A percentile compares a stretch with the other conserved stretches of the same genome.
Evolutionary conservation across 164 flowering plant species (phyloP).

Genomic region (Vitis cinerea): DNA sequence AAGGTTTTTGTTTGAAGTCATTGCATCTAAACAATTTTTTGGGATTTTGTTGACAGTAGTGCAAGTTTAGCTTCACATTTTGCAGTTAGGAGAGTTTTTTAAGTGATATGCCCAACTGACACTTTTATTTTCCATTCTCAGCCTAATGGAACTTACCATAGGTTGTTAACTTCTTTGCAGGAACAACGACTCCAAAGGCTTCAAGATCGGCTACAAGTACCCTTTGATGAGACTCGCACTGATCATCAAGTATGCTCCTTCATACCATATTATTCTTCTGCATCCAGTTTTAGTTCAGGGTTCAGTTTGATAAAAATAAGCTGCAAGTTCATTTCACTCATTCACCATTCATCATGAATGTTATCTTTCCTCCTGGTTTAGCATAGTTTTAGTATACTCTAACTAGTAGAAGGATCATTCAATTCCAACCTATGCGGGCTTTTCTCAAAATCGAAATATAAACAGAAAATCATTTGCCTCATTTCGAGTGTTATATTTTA

Average conservation of each 20-base stretch:
- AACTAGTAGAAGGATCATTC: no score
- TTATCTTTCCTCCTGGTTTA: background rate
- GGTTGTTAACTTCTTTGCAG: conserved; percentile 35
- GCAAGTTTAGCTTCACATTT: background rate
- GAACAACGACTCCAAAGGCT: conserved; percentile 73
- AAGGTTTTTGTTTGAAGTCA: background rate
- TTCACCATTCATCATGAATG: background rate
- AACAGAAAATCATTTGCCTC: no score
- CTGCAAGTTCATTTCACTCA: background rate
- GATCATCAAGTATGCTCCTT: conserved; percentile 77
- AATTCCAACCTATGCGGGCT: no score
- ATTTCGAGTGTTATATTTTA: no score
- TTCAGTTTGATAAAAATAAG: background rate
- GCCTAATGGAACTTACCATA: background rate
- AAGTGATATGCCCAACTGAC: no score
- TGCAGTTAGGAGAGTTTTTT: no score
- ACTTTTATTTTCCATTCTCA: background rate
- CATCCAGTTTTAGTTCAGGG: no score
- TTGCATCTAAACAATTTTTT: background rate
- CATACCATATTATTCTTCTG: background rate
- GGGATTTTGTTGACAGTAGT: background rate
- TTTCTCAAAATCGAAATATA: no score
- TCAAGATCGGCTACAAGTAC: conserved; percentile 68
- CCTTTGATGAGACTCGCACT: conserved; percentile 80
- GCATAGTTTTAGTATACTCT: no score